phyloP scores from a whole-genome alignment of 148 eudicot species.

The Gaultheria prostrata region DNA sequence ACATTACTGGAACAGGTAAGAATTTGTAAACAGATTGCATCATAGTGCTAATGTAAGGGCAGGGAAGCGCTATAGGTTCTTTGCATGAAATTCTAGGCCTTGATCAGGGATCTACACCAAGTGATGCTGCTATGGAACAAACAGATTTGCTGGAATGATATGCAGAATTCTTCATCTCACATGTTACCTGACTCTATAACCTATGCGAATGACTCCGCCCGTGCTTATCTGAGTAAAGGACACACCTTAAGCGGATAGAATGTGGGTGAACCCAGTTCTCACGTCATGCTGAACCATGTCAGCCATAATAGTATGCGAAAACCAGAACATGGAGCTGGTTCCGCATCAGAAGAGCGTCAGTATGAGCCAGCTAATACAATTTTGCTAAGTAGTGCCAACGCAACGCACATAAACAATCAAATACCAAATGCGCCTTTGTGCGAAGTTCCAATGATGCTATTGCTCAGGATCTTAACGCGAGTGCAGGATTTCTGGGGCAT shows the following conservation, averaged over 20 bases:
- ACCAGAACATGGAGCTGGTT: conserved; percentile 23
- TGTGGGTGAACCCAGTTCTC: conserved; percentile 44
- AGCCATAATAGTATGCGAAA: conserved; percentile 26
- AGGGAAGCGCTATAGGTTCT: conserved; percentile 69
- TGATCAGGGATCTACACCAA: conserved; percentile 63
- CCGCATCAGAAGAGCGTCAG: conserved; percentile 32
- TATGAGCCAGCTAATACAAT: conserved; percentile 33
- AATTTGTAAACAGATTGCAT: conserved; percentile 8
- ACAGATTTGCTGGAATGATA: conserved; percentile 64
- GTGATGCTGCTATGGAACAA: conserved; percentile 58
- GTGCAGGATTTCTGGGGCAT: conserved; percentile 31
- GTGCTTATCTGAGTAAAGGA: conserved; percentile 25
- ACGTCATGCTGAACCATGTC: conserved; percentile 15
- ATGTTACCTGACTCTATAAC: conserved; percentile 42
- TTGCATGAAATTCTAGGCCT: conserved; percentile 69
- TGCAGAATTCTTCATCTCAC: conserved; percentile 44
- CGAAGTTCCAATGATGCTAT: conserved; percentile 33
- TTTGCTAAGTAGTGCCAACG: conserved; percentile 37
- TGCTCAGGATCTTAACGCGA: conserved; percentile 41
- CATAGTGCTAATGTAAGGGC: conserved; percentile 76
- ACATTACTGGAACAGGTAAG: conserved; percentile 3
- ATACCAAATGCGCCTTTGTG: conserved; percentile 26
- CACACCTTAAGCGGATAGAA: conserved; percentile 36
- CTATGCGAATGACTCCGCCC: conserved; percentile 34
- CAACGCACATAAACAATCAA: conserved; percentile 34